Conservation (phyloP, 768 basidiomycete species). For the Cystofilobasidium ferigula region DNA sequence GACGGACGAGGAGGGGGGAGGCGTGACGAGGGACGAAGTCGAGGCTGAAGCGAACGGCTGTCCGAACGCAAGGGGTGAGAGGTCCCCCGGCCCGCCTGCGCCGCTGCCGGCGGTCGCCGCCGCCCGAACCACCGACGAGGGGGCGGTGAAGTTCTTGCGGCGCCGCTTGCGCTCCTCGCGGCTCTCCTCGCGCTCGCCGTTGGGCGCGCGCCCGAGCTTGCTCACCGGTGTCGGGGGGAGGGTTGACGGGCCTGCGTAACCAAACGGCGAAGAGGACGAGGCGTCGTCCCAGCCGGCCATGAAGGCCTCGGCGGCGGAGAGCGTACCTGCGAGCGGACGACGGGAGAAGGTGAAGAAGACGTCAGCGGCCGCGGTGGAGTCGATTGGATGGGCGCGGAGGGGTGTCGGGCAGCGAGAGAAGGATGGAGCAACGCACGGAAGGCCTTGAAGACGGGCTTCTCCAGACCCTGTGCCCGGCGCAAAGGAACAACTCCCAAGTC, state of each 20-base stretch:
- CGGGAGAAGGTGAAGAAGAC: not conserved
- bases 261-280: slow-evolving; percentile 12
- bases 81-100: no score
- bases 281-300: slow-evolving; percentile 5
- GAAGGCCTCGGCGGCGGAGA: slow-evolving; percentile 17
- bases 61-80: not conserved
- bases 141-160: not conserved
- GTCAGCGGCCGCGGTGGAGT: not conserved
- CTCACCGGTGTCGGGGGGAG: slow-evolving; percentile 8
- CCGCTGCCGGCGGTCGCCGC: not conserved
- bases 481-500: not conserved
- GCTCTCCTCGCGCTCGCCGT: not conserved
- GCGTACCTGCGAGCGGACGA: not conserved
- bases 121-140: not conserved
- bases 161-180: not conserved
- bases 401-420: not conserved
- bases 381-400: not conserved
- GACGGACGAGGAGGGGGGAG: not conserved
- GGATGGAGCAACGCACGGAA: slow-evolving; percentile 6
- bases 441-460: slow-evolving; percentile 15
- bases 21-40: not conserved
- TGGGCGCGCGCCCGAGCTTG: slow-evolving; percentile 8
- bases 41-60: not conserved
- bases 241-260: slow-evolving; percentile 15
- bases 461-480: not conserved